phyloP scores from a whole-genome alignment of 2,329 filamentous ascomycete genomes.

The Colletotrichum sp. region DNA sequence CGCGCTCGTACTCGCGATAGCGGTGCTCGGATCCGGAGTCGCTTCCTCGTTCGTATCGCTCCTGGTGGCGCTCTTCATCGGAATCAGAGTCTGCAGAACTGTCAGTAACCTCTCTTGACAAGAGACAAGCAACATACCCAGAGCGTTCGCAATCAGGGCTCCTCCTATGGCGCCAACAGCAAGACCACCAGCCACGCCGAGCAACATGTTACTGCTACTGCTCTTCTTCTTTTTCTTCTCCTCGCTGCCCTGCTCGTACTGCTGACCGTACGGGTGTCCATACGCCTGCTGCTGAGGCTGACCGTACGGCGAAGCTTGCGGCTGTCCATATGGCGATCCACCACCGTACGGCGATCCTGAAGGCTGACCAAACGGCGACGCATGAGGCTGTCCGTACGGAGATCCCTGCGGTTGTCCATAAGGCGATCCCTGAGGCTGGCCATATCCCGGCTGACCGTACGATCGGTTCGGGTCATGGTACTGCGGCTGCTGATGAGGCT shows the following conservation, averaged over 20 bases:
- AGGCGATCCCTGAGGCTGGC: not conserved
- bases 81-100: not conserved
- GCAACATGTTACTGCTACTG: slow-evolving; percentile 54
- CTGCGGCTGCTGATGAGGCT: not conserved
- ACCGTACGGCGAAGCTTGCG: not conserved
- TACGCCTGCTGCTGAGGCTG: not conserved
- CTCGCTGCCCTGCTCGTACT: slow-evolving; percentile 11
- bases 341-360: not conserved
- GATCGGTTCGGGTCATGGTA: not conserved
- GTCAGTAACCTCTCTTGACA: fast-evolving
- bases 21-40: slow-evolving; percentile 18
- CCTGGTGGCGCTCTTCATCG: not conserved
- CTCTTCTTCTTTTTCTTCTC: slow-evolving; percentile 38
- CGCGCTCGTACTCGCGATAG: not conserved
- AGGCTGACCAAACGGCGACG: not conserved
- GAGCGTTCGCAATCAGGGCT: slow-evolving; percentile 58
- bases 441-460: not conserved
- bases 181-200: slow-evolving; percentile 62
- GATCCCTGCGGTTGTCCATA: not conserved
- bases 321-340: not conserved
- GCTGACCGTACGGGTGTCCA: not conserved
- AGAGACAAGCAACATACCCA: slow-evolving; percentile 47
- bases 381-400: not conserved
- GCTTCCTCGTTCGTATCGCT: not conserved
- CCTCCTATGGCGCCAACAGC: slow-evolving; percentile 62